Evolutionary conservation across 148 eudicot genomes (phyloP).

Genomic region (Amaranthus palmeri): DNA sequence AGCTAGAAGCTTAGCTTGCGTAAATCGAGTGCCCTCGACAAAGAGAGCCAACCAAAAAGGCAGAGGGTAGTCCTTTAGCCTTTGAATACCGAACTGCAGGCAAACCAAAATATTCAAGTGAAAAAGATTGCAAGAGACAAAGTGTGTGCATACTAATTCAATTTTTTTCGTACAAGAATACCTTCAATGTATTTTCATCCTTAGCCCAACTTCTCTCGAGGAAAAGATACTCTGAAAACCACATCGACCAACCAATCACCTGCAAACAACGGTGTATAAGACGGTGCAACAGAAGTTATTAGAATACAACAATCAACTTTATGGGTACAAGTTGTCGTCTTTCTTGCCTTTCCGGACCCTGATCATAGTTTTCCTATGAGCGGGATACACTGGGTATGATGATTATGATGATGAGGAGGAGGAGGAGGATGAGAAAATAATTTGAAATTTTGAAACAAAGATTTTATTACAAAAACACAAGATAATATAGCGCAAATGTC

Average conservation of each 20-base stretch:
- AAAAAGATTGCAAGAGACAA: not conserved
- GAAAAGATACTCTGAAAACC: slow-evolving; percentile 87
- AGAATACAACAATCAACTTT: not conserved
- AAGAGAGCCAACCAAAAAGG: slow-evolving; percentile 97
- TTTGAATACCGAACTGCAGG: slow-evolving; percentile 69
- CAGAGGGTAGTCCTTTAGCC: slow-evolving; percentile 71
- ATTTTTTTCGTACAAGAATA: slow-evolving; percentile 16
- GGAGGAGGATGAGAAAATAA: not conserved
- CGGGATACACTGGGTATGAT: not conserved
- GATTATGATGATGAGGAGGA: not conserved
- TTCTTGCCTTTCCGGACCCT: too few relatives aligned
- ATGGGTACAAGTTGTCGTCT: too few relatives aligned
- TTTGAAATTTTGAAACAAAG: too few relatives aligned
- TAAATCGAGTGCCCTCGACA: slow-evolving; percentile 94
- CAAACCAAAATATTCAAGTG: slow-evolving; percentile 17
- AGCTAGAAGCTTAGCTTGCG: slow-evolving; percentile 82
- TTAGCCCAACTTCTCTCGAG: slow-evolving; percentile 90
- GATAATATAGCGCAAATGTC: too few relatives aligned
- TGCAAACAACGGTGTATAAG: slow-evolving; percentile 23
- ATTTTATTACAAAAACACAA: too few relatives aligned
- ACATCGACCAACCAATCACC: slow-evolving; percentile 99
- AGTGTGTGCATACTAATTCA: not conserved
- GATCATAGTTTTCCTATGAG: too few relatives aligned
- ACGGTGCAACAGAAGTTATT: not conserved
- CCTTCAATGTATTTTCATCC: slow-evolving; percentile 75